Conservation (phyloP, 164 flowering plant species). For the Annona cherimola region DNA sequence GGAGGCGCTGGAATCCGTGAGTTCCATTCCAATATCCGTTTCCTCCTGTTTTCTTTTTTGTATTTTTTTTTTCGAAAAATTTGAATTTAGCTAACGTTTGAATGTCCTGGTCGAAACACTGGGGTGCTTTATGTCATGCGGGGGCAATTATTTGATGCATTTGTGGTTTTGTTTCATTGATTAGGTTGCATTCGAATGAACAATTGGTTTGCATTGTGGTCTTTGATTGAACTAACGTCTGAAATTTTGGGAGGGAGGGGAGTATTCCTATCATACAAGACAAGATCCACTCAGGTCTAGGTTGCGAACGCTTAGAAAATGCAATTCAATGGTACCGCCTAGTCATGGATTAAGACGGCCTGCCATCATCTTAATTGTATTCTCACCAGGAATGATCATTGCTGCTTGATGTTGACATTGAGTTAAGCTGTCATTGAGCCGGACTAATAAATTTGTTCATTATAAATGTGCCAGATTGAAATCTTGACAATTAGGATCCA, state of each 20-base stretch:
- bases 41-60: not conserved
- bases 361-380: not conserved
- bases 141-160: not conserved
- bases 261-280: not conserved
- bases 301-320: not conserved
- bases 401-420: not conserved
- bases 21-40: conserved; percentile 17
- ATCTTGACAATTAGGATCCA: not conserved
- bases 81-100: not conserved
- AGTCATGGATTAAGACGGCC: not conserved
- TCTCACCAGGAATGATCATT: not conserved
- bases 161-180: not conserved
- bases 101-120: not conserved
- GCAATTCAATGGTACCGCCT: not conserved
- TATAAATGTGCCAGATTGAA: not conserved
- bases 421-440: not conserved
- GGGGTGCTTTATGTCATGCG: not conserved
- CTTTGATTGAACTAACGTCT: not conserved
- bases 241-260: not conserved
- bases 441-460: not conserved
- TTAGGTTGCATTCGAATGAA: not conserved
- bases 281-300: not conserved
- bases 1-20: conserved; percentile 96
- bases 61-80: not conserved
- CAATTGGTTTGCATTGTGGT: not conserved